Evolutionary conservation across 805 yeast genomes (phyloP).

Genomic region (Cyberlindnera americana): DNA sequence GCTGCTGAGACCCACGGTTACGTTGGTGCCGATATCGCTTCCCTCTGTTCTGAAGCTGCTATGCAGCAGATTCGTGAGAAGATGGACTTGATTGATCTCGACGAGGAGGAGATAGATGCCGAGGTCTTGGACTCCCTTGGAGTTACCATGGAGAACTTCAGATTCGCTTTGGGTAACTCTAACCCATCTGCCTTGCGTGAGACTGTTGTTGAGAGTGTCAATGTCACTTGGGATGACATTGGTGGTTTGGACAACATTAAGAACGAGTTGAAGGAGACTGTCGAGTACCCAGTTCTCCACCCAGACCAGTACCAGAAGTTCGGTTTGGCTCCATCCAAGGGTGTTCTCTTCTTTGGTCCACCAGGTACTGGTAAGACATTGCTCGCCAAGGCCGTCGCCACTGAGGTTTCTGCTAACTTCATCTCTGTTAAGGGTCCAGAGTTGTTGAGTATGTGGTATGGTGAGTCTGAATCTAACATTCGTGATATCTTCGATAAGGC

Average conservation of each 20-base stretch:
- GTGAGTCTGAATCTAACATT: constrained; percentile 96
- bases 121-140: constrained; percentile 95
- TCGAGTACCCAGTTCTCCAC: constrained; percentile 97
- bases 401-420: constrained; percentile 97
- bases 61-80: constrained; percentile 99
- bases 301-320: constrained; percentile 98
- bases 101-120: constrained; percentile 95
- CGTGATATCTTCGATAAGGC: constrained; percentile 98
- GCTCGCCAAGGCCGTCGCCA: constrained; percentile 98
- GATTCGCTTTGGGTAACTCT: constrained; percentile 95
- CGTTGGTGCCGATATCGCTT: constrained; percentile 98
- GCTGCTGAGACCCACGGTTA: constrained; percentile 99
- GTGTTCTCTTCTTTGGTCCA: constrained; percentile 98
- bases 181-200: constrained; percentile 99
- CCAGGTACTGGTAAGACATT: constrained; percentile 99
- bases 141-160: constrained; percentile 98
- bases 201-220: constrained; percentile 97
- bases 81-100: constrained; percentile 96
- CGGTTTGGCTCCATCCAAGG: constrained; percentile 96
- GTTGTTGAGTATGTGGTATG: constrained; percentile 97
- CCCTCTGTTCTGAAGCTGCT: constrained; percentile 99
- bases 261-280: constrained; percentile 97
- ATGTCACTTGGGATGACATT: constrained; percentile 98
- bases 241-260: constrained; percentile 97
- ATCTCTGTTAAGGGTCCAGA: constrained; percentile 97